phyloP scores from a whole-genome alignment of 495 filamentous ascomycete species.

The Bacidia gigantensis region DNA sequence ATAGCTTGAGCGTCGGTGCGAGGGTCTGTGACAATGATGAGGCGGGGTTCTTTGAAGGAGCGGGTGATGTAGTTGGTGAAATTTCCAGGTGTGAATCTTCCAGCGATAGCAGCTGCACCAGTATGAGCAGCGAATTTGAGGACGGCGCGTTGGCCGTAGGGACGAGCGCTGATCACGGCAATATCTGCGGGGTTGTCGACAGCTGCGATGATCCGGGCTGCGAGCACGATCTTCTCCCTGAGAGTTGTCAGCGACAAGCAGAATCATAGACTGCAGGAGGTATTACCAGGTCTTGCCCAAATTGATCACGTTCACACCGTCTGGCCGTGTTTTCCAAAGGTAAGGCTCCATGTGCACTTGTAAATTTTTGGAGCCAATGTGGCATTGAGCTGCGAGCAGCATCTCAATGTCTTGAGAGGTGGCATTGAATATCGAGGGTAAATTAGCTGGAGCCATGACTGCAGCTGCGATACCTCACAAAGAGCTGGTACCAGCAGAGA shows the following conservation, averaged over 20 bases:
- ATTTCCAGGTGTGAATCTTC: conserved; percentile 98
- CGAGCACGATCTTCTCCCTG: conserved; percentile 98
- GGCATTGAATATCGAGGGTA: conserved; percentile 79
- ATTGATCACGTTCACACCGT: conserved; percentile 97
- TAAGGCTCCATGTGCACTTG: conserved; percentile 99
- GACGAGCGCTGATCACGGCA: conserved; percentile 97
- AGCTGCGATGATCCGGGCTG: conserved; percentile 94
- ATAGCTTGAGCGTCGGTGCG: conserved; percentile 99
- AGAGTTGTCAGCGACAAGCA: background rate
- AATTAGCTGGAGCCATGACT: conserved; percentile 88
- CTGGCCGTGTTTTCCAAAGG: conserved; percentile 96
- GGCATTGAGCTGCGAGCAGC: conserved; percentile 90
- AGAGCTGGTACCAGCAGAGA: conserved; percentile 27
- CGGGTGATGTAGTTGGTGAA: conserved; percentile 99
- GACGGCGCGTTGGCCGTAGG: conserved; percentile 97
- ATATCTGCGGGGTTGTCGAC: conserved; percentile 99
- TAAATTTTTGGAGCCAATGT: conserved; percentile 97
- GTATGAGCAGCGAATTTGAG: conserved; percentile 98
- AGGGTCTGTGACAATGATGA: conserved; percentile 98
- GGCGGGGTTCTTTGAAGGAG: conserved; percentile 99
- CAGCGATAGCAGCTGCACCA: conserved; percentile 92
- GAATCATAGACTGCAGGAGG: too few relatives aligned
- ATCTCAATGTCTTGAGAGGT: conserved; percentile 91
- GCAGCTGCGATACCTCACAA: conserved; percentile 38
- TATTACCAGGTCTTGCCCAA: conserved; percentile 97